Evolutionary conservation across 148 eudicot species (phyloP).

Genomic region (Cornus florida): DNA sequence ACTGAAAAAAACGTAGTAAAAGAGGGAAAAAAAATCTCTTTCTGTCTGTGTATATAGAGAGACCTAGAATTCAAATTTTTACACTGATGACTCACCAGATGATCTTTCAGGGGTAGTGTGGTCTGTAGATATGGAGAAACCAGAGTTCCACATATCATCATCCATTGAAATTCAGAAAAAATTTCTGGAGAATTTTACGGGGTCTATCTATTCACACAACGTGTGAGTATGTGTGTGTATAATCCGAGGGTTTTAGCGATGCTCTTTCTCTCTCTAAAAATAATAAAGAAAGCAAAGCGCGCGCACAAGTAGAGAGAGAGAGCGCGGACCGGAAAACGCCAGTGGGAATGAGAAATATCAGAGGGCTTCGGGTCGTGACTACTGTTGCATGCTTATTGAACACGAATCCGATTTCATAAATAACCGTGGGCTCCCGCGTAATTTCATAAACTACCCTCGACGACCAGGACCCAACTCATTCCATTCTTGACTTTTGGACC

Average conservation of each 20-base stretch:
- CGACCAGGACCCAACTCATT: background rate
- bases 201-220: background rate
- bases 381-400: background rate
- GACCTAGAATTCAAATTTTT: background rate
- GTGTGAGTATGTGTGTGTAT: background rate
- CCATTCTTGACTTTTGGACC: background rate
- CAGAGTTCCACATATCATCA: slow-evolving; percentile 28
- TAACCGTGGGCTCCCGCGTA: slow-evolving; percentile 16
- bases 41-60: background rate
- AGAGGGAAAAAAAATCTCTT: background rate
- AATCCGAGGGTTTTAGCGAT: too few relatives aligned
- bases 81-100: background rate
- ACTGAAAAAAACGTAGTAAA: background rate
- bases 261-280: background rate
- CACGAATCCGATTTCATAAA: background rate
- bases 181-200: background rate
- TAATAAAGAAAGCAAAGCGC: background rate
- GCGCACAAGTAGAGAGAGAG: background rate
- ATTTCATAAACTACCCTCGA: slow-evolving; percentile 4
- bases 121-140: slow-evolving; percentile 29
- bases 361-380: slow-evolving; percentile 4
- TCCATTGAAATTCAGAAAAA: slow-evolving; percentile 27
- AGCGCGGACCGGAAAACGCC: background rate
- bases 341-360: background rate
- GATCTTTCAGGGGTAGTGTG: slow-evolving; percentile 19